Evolutionary conservation across 192 early-diverging fungal genomes (phyloP).

Genomic region (Ambispora gerdemannii): DNA sequence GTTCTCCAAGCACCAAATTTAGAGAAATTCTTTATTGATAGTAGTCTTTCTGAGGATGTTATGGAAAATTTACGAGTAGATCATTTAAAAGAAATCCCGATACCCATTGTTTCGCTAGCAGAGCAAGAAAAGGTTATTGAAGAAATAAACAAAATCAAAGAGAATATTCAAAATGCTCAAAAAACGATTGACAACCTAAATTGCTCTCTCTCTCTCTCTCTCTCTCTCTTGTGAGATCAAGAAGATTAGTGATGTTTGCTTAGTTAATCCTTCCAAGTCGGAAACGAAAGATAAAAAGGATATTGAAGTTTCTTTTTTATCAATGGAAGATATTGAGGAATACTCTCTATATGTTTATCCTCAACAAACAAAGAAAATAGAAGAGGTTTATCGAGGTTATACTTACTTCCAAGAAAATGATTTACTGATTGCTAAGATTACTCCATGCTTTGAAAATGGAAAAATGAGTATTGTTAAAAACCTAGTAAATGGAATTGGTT

Average conservation of each 20-base stretch:
- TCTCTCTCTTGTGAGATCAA: background rate
- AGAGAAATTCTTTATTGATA: background rate
- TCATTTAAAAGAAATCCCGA: background rate
- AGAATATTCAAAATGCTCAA: background rate
- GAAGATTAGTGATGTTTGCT: background rate
- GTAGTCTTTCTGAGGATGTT: background rate
- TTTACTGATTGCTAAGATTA: background rate
- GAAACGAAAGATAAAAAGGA: background rate
- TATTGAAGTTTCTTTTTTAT: background rate
- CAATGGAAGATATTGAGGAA: background rate
- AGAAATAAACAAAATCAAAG: background rate
- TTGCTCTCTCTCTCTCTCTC: background rate
- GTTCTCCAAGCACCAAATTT: background rate
- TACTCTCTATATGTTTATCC: background rate
- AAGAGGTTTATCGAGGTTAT: background rate
- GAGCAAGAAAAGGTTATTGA: background rate
- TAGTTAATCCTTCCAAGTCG: background rate
- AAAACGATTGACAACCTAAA: background rate
- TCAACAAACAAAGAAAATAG: background rate
- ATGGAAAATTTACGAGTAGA: background rate
- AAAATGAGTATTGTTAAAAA: background rate
- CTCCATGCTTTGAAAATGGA: background rate
- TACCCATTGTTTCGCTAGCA: background rate
- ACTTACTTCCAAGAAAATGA: background rate
- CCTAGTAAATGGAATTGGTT: background rate